Conservation (phyloP, 177 flowering plant species). For the Telopea speciosissima region DNA sequence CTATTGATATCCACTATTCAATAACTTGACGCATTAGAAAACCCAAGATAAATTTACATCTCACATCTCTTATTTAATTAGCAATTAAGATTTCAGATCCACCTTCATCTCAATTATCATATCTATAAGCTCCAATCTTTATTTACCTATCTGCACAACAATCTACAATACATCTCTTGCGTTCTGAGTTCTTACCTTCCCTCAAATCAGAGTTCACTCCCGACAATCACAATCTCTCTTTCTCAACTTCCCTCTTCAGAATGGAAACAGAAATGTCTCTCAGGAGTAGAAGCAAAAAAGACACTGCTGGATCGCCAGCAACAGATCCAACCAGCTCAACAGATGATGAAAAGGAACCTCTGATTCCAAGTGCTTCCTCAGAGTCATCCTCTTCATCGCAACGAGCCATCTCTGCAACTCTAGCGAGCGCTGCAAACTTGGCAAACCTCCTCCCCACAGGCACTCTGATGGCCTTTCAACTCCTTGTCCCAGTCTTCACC, state of each 20-base stretch:
- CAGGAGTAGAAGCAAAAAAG: conserved; percentile 11
- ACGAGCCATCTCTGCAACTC: conserved; percentile 41
- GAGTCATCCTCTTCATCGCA: conserved; percentile 27
- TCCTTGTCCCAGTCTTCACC: conserved; percentile 73
- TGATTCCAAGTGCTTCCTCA: conserved; percentile 7
- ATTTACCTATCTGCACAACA: neutral
- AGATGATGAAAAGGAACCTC: neutral
- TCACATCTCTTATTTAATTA: neutral
- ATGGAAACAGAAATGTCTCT: conserved; percentile 17
- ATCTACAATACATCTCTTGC: neutral
- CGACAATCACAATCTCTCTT: neutral
- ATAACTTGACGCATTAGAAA: no score
- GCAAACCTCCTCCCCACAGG: conserved; percentile 94
- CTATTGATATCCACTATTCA: no score
- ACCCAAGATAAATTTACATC: neutral
- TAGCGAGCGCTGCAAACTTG: conserved; percentile 67
- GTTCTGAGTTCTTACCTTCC: neutral
- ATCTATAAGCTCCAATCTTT: neutral
- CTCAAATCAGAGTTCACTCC: neutral
- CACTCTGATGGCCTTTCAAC: conserved; percentile 72
- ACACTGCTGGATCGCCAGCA: neutral
- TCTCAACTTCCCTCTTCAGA: neutral
- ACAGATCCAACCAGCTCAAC: neutral
- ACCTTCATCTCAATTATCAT: neutral
- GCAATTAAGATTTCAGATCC: neutral